These are phyloP conservation scores for Trichoderma asperellum DNA, from an alignment of 2,329 filamentous ascomycete species.

Conservation along the genomic window DNA sequence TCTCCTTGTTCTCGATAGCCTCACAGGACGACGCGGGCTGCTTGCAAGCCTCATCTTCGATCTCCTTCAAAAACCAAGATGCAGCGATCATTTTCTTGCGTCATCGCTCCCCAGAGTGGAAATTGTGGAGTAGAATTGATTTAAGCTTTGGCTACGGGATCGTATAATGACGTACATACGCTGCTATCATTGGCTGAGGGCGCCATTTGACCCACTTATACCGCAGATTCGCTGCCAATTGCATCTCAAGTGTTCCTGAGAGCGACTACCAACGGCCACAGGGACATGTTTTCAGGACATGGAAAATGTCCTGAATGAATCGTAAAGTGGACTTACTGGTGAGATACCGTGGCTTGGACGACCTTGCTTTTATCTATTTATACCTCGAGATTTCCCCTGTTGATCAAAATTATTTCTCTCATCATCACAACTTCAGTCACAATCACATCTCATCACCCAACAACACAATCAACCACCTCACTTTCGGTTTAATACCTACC, in stretches of 20 bases:
- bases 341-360: neutral
- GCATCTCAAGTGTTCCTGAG: slow-evolving; percentile 18
- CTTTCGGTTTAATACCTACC: slow-evolving; percentile 28
- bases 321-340: neutral
- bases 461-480: slow-evolving; percentile 31
- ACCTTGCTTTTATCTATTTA: slow-evolving; percentile 28
- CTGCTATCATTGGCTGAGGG: neutral
- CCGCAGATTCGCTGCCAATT: slow-evolving; percentile 9
- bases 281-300: slow-evolving; percentile 12
- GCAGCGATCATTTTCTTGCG: slow-evolving; percentile 4
- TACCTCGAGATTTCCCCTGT: slow-evolving; percentile 17
- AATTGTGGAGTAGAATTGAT: slow-evolving; percentile 5
- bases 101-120: slow-evolving; percentile 4
- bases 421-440: slow-evolving; percentile 2
- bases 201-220: neutral
- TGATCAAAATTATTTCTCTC: neutral
- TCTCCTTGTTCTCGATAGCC: neutral
- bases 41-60: neutral
- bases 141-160: slow-evolving; percentile 16
- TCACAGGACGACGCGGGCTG: neutral
- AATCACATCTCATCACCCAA: slow-evolving; percentile 4
- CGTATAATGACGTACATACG: slow-evolving; percentile 5
- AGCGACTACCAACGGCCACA: slow-evolving; percentile 3
- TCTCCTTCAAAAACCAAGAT: slow-evolving; percentile 3
- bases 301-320: slow-evolving; percentile 3